A percentile compares a stretch with the other conserved stretches of the same genome.
These are phyloP conservation scores for Monoraphidium neglectum DNA, from an alignment of 139 green algal genomes.

Conservation along the genomic window DNA sequence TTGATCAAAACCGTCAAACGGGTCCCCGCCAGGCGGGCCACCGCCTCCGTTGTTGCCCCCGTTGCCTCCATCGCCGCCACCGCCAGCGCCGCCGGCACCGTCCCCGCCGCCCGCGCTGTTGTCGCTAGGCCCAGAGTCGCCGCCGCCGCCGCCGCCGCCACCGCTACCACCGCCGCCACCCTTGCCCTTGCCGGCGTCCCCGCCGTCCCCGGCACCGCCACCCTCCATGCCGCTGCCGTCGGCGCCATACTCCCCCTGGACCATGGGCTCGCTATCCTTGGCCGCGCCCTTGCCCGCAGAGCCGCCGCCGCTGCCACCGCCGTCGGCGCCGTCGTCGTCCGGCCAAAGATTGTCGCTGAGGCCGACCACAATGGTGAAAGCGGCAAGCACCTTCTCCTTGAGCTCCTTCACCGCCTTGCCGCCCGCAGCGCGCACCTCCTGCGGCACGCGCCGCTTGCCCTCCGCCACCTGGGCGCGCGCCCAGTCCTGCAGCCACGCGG, in stretches of 20 bases:
- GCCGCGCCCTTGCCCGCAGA: neutral
- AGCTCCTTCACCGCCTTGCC: neutral
- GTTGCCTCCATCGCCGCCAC: neutral
- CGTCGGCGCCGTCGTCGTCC: neutral
- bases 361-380: neutral
- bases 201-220: neutral
- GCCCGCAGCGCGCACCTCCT: neutral
- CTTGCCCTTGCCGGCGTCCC: neutral
- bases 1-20: constrained; percentile 26
- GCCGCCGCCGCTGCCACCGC: neutral
- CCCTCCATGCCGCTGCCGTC: constrained; percentile 27
- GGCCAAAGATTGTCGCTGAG: constrained; percentile 22
- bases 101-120: neutral
- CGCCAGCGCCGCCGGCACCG: neutral
- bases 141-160: neutral
- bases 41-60: neutral
- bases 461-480: constrained; percentile 16
- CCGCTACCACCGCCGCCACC: neutral
- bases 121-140: neutral
- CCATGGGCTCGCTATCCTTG: neutral
- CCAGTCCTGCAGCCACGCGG: constrained; percentile 16
- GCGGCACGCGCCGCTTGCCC: constrained; percentile 17
- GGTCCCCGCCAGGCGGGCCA: neutral
- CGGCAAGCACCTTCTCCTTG: constrained; percentile 19
- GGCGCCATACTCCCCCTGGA: constrained; percentile 9